A percentile compares a stretch with the other conserved stretches of the same genome.
phyloP scores from a whole-genome alignment of 1,284 basidiomycete species.

The Testicularia cyperi region DNA sequence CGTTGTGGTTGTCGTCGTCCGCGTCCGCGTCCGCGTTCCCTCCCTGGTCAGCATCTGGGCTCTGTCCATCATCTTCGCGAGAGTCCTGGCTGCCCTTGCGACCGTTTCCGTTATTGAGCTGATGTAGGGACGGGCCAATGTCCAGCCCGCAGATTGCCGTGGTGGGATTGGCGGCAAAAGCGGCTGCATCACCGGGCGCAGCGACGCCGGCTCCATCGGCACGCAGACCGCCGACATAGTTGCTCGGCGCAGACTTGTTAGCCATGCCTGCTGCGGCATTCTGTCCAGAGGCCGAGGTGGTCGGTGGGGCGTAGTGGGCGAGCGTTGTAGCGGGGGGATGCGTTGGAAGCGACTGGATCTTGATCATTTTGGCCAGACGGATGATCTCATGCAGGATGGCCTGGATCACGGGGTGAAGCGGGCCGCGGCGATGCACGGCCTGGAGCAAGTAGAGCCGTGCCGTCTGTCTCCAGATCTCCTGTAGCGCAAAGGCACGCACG shows the following conservation, averaged over 20 bases:
- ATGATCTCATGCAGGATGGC: slow-evolving; percentile 40
- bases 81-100: no score
- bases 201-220: neutral
- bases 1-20: neutral
- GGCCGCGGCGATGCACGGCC: slow-evolving; percentile 33
- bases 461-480: slow-evolving; percentile 44
- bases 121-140: neutral
- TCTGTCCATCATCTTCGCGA: neutral
- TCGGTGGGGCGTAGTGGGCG: neutral
- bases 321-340: slow-evolving; percentile 1
- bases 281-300: no score
- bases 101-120: neutral
- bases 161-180: neutral
- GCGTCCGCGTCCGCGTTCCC: neutral
- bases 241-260: slow-evolving; percentile 2
- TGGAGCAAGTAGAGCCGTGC: slow-evolving; percentile 34
- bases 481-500: slow-evolving; percentile 30
- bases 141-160: slow-evolving; percentile 7
- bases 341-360: slow-evolving; percentile 16
- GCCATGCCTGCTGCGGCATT: neutral
- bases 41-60: neutral
- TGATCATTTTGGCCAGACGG: slow-evolving; percentile 26
- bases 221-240: slow-evolving; percentile 23
- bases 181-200: neutral
- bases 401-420: slow-evolving; percentile 30